phyloP scores from a whole-genome alignment of 352 stramenopile species.

The Phytopythium kandeliae region DNA sequence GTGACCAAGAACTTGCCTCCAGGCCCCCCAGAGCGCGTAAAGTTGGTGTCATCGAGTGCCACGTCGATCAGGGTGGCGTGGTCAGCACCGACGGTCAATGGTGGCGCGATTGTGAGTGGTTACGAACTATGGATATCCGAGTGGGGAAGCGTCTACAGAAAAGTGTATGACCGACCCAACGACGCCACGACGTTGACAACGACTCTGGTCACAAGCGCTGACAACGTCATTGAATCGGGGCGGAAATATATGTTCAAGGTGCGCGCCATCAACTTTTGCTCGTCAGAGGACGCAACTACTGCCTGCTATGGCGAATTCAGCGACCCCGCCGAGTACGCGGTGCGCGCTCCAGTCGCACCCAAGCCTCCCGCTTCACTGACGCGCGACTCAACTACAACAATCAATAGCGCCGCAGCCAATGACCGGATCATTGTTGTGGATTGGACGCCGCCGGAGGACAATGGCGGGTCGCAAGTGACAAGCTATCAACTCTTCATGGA shows the following conservation, averaged over 20 bases:
- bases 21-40: constrained; percentile 76
- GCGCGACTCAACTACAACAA: constrained; percentile 61
- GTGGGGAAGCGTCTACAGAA: constrained; percentile 80
- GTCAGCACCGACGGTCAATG: constrained; percentile 86
- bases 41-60: constrained; percentile 83
- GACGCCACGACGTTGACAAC: constrained; percentile 58
- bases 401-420: constrained; percentile 41
- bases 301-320: constrained; percentile 91
- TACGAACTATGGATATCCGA: constrained; percentile 97
- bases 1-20: constrained; percentile 88
- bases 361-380: constrained; percentile 67
- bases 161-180: constrained; percentile 94
- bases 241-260: constrained; percentile 93
- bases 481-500: constrained; percentile 93
- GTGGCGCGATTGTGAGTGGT: constrained; percentile 88
- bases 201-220: constrained; percentile 67
- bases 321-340: constrained; percentile 81
- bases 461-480: constrained; percentile 89
- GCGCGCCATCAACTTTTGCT: constrained; percentile 94
- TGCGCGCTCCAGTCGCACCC: constrained; percentile 79
- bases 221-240: constrained; percentile 88
- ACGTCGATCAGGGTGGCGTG: constrained; percentile 91
- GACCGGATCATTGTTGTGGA: constrained; percentile 61
- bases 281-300: constrained; percentile 48
- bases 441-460: constrained; percentile 89